A percentile compares a stretch with the other conserved stretches of the same genome.
Conservation (phyloP, 345 rosid species). For the Zanthoxylum bungeanum region DNA sequence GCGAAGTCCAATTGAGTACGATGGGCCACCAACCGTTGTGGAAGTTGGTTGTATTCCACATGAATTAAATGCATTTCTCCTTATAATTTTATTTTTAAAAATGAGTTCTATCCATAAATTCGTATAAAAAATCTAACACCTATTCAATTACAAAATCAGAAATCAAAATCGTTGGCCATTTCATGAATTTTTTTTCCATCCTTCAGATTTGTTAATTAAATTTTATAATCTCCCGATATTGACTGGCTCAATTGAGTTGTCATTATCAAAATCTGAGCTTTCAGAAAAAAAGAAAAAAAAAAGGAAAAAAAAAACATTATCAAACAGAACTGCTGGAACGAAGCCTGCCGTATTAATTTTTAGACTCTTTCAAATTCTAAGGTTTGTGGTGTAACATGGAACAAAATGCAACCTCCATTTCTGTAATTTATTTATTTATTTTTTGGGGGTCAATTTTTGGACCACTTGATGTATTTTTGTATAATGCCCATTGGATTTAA, state of each 20-base stretch:
- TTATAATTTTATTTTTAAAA: too few species aligned
- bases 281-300: too few species aligned
- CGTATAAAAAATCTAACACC: too few species aligned
- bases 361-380: not conserved
- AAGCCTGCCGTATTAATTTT: not conserved
- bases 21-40: too few species aligned
- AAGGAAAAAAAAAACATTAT: not conserved
- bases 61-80: too few species aligned
- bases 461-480: not conserved
- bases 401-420: not conserved
- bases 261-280: not conserved
- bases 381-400: not conserved
- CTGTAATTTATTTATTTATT: not conserved
- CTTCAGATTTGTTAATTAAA: not conserved
- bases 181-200: not conserved
- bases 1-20: too few species aligned
- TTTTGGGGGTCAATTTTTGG: not conserved
- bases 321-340: not conserved
- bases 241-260: not conserved
- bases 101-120: too few species aligned
- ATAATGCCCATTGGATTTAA: conserved; percentile 2
- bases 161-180: not conserved
- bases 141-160: not conserved
- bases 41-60: too few species aligned
- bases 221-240: not conserved